phyloP scores from a whole-genome alignment of 2,329 filamentous ascomycete genomes.

The Rhinocladiella similis region DNA sequence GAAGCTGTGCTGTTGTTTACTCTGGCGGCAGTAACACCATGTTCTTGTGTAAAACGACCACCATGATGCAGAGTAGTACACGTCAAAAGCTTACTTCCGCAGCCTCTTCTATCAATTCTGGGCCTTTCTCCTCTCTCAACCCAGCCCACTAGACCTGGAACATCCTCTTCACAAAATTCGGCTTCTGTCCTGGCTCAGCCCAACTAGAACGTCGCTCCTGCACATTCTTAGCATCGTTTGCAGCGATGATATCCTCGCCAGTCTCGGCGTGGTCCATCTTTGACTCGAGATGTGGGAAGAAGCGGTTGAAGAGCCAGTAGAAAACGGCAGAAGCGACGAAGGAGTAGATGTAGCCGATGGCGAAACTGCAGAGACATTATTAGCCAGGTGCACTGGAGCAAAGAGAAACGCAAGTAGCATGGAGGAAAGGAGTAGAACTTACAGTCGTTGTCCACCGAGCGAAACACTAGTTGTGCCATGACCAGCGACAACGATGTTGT shows the following conservation, averaged over 20 bases:
- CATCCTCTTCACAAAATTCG: conserved; percentile 17
- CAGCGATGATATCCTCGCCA: conserved; percentile 26
- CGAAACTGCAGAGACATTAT: conserved; percentile 9
- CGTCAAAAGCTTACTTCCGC: too few species aligned
- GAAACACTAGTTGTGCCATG: conserved; percentile 21
- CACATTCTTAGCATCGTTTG: conserved; percentile 24
- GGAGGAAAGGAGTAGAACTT: background rate
- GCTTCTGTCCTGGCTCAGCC: conserved; percentile 10
- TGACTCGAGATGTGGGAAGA: conserved; percentile 24
- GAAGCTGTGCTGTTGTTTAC: too few species aligned
- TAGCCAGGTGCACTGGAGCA: background rate
- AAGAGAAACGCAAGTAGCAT: too few species aligned
- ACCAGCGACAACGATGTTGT: conserved; percentile 24
- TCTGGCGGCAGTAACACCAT: too few species aligned
- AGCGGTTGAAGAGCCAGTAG: conserved; percentile 28
- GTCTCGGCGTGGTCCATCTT: conserved; percentile 25
- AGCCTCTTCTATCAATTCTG: too few species aligned
- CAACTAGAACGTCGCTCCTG: conserved; percentile 19
- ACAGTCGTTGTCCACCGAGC: conserved; percentile 22
- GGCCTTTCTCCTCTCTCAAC: too few species aligned
- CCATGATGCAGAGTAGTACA: too few species aligned
- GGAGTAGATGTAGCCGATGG: conserved; percentile 26
- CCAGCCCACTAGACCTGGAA: conserved; percentile 17
- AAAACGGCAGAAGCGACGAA: conserved; percentile 27
- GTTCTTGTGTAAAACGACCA: too few species aligned